Percentiles rank a stretch among this genome's conserved stretches.
Conservation (phyloP, 1,284 basidiomycete genomes). For the Ustilago loliicola region DNA sequence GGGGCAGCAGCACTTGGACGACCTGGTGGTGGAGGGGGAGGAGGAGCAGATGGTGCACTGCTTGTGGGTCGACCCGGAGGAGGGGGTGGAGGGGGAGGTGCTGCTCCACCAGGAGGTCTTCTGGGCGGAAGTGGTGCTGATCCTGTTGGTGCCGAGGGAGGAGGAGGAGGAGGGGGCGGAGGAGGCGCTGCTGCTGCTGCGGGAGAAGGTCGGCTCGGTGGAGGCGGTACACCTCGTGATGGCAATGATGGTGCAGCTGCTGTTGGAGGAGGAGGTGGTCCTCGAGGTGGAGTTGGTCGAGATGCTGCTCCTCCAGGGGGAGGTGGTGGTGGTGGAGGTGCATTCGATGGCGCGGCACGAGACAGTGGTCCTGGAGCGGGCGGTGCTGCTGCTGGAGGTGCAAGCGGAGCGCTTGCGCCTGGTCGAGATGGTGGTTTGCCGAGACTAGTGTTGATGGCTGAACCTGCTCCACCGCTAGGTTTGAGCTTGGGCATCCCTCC, state of each 20-base stretch:
- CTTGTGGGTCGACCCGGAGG: conserved; percentile 20
- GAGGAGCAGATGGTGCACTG: conserved; percentile 11
- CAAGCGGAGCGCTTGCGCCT: conserved; percentile 27
- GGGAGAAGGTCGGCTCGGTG: conserved; percentile 40
- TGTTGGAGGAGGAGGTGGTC: conserved; percentile 45
- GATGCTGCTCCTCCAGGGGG: conserved; percentile 26
- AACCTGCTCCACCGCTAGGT: conserved; percentile 48
- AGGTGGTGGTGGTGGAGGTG: conserved; percentile 30
- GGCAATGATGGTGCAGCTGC: conserved; percentile 43
- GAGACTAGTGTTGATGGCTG: conserved; percentile 40
- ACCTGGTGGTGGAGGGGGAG: conserved; percentile 30
- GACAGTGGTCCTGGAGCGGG: conserved; percentile 21
- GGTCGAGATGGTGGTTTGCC: conserved; percentile 46
- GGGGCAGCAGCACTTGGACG: conserved; percentile 22
- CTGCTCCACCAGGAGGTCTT: conserved; percentile 30
- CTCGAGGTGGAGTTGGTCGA: conserved; percentile 29
- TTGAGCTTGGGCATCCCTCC: conserved; percentile 91
- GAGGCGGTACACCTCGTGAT: conserved; percentile 45
- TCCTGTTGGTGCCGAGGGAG: conserved; percentile 24
- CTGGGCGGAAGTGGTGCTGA: conserved; percentile 35
- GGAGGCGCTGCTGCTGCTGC: conserved; percentile 19
- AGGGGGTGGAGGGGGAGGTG: conserved; percentile 32
- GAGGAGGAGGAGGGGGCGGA: conserved; percentile 41
- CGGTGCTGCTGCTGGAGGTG: conserved; percentile 26
- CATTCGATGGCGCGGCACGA: conserved; percentile 16